Evolutionary conservation across 2,329 filamentous ascomycete genomes (phyloP).

Genomic region (Chrysoporthe austroafricana): DNA sequence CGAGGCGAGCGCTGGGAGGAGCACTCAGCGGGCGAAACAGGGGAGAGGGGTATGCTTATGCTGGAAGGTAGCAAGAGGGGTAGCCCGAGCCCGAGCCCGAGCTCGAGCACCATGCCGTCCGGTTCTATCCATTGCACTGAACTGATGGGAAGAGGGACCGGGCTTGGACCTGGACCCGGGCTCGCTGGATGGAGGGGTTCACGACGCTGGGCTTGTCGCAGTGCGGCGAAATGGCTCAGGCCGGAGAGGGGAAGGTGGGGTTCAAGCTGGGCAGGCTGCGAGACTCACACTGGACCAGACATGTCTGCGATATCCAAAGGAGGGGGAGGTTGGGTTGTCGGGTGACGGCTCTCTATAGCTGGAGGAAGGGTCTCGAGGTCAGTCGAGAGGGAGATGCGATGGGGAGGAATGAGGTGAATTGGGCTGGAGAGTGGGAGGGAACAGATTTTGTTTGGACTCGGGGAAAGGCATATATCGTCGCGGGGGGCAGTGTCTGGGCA

Average conservation of each 20-base stretch:
- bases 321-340: conserved; percentile 21
- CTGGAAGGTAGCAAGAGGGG: conserved; percentile 10
- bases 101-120: conserved; percentile 4
- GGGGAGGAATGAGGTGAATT: conserved; percentile 13
- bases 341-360: conserved; percentile 19
- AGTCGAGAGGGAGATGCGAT: conserved; percentile 20
- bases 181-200: conserved; percentile 21
- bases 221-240: conserved; percentile 32
- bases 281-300: conserved; percentile 71
- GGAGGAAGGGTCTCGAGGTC: conserved; percentile 22
- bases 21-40: conserved; percentile 41
- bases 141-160: background rate
- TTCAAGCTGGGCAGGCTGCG: conserved; percentile 26
- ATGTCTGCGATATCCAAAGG: conserved; percentile 48
- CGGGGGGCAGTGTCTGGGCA: conserved; percentile 5
- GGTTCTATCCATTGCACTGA: background rate
- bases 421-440: conserved; percentile 21
- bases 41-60: conserved; percentile 26
- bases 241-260: conserved; percentile 39
- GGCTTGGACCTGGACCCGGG: background rate
- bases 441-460: conserved; percentile 28
- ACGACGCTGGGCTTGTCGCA: conserved; percentile 31
- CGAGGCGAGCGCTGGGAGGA: conserved; percentile 70
- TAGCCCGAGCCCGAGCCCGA: background rate
- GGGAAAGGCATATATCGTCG: conserved; percentile 26